phyloP scores from a whole-genome alignment of 306 rosid genomes.

The Hippophae gyantsensis region DNA sequence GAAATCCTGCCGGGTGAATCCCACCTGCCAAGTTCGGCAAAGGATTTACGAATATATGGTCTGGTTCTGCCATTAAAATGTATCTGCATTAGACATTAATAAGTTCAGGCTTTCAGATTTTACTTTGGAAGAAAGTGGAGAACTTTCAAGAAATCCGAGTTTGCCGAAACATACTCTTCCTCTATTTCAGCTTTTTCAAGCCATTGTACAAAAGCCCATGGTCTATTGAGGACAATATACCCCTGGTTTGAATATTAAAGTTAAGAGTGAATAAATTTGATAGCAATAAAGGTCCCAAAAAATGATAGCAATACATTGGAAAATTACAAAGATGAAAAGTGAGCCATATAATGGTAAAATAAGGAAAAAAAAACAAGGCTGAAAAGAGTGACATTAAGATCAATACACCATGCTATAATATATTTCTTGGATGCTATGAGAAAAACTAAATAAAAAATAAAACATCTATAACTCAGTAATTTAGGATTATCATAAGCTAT shows the following conservation, averaged over 20 bases:
- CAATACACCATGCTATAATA: neutral
- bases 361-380: neutral
- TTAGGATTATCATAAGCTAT: no score
- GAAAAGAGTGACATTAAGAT: conserved; percentile 8
- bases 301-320: neutral
- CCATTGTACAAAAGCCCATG: conserved; percentile 99
- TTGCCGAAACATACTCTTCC: conserved; percentile 52
- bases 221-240: conserved; percentile 81
- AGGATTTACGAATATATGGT: conserved; percentile 70
- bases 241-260: conserved; percentile 43
- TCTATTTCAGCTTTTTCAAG: conserved; percentile 74
- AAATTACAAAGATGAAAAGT: neutral
- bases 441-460: no score
- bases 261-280: neutral
- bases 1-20: conserved; percentile 54
- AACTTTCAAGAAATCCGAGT: conserved; percentile 3
- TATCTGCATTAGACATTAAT: conserved; percentile 60
- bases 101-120: conserved; percentile 21
- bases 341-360: neutral
- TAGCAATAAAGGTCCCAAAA: neutral
- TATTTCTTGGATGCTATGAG: no score
- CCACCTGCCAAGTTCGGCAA: conserved; percentile 74
- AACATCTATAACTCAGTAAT: neutral
- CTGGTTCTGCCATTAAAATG: conserved; percentile 97
- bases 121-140: conserved; percentile 10